Percentiles rank a stretch among this genome's conserved stretches.
Evolutionary conservation across 169 alveolate species (phyloP).

Genomic region (Neospora caninum): DNA sequence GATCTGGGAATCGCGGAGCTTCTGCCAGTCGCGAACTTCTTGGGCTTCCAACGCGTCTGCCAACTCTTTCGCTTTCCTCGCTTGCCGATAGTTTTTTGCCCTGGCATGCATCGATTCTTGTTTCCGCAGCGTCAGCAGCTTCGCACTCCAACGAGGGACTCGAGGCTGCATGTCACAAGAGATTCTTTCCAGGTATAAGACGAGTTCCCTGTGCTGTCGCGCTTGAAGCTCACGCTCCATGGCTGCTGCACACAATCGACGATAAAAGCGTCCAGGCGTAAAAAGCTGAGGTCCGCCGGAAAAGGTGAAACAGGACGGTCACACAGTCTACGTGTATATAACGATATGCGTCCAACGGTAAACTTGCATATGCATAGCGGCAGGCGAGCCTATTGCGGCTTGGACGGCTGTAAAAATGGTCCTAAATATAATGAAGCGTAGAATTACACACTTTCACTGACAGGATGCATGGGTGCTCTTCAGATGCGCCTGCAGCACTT

Average conservation of each 20-base stretch:
- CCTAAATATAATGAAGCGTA: no score
- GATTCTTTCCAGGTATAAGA: background rate
- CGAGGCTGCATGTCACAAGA: background rate
- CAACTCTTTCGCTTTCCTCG: background rate
- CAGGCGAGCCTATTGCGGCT: no score
- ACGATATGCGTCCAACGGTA: no score
- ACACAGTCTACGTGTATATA: no score
- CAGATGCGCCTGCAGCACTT: no score
- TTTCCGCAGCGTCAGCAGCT: slow-evolving; percentile 1
- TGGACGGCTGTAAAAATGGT: no score
- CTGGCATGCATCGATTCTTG: background rate
- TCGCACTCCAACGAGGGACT: background rate
- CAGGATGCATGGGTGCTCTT: no score
- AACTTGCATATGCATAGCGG: no score
- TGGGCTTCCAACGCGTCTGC: background rate
- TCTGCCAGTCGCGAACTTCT: background rate
- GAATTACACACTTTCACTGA: no score
- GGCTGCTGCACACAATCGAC: background rate
- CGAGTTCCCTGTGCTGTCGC: background rate
- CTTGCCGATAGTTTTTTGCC: background rate
- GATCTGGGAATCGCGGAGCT: background rate
- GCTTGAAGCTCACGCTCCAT: slow-evolving; percentile 14
- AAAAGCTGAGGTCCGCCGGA: no score
- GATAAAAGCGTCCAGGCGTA: no score
- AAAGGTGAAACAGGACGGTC: no score